Evolutionary conservation across 768 basidiomycete genomes (phyloP).

Genomic region (Boletus patriciae): DNA sequence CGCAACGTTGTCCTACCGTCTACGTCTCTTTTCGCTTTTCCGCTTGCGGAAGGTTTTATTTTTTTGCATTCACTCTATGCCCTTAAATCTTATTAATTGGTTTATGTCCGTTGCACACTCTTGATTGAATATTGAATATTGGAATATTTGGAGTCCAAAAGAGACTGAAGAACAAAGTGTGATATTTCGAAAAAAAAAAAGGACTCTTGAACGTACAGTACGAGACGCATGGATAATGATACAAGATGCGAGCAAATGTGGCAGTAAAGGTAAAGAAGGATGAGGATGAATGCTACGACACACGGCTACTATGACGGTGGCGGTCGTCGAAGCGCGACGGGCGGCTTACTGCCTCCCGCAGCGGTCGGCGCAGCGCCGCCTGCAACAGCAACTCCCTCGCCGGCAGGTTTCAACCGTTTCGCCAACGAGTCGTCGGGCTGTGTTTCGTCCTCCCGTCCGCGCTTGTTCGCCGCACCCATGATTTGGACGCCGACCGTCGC

Average conservation of each 20-base stretch:
- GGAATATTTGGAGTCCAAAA: neutral
- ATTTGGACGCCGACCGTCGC: conserved; percentile 51
- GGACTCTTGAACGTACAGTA: neutral
- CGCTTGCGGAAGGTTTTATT: neutral
- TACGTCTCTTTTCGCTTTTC: conserved; percentile 4
- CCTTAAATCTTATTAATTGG: conserved; percentile 20
- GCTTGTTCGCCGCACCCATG: conserved; percentile 64
- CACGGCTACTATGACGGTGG: conserved; percentile 13
- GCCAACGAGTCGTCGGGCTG: conserved; percentile 57
- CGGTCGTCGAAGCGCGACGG: conserved; percentile 36
- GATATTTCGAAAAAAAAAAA: neutral
- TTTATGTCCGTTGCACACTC: conserved; percentile 6
- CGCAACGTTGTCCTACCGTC: conserved; percentile 15
- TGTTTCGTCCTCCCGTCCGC: conserved; percentile 57
- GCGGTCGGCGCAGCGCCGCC: neutral
- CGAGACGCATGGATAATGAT: conserved; percentile 22
- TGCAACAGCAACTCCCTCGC: neutral
- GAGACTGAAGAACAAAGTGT: neutral
- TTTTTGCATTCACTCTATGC: conserved; percentile 4
- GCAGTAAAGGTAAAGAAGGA: neutral
- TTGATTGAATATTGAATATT: conserved; percentile 1
- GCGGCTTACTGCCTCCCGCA: conserved; percentile 33
- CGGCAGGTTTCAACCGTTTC: conserved; percentile 63
- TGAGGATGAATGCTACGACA: neutral
- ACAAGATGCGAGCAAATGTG: conserved; percentile 6